These are phyloP conservation scores for Corinectria fuckeliana DNA, from an alignment of 2,329 filamentous ascomycete species.

Conservation along the genomic window DNA sequence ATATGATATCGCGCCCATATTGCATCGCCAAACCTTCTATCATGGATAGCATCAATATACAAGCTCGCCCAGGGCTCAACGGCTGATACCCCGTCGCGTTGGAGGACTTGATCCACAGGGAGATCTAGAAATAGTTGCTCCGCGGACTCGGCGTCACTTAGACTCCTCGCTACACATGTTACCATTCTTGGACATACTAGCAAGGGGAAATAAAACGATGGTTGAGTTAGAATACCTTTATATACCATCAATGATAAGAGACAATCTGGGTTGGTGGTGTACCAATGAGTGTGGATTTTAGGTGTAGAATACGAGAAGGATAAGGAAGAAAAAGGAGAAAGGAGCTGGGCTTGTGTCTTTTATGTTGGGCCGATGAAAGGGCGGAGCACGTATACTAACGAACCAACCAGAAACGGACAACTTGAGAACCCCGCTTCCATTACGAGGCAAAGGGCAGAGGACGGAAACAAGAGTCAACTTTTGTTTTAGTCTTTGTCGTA, in stretches of 20 bases:
- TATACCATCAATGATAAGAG: background rate
- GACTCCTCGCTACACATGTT: background rate
- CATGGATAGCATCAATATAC: constrained; percentile 1
- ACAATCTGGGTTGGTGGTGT: background rate
- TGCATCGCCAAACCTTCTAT: constrained; percentile 3
- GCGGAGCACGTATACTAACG: too few relatives aligned
- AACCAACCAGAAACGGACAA: too few relatives aligned
- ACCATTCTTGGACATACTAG: background rate
- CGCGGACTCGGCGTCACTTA: background rate
- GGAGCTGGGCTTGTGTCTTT: too few relatives aligned
- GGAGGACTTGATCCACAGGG: background rate
- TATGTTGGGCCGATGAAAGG: too few relatives aligned
- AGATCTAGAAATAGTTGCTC: constrained; percentile 11
- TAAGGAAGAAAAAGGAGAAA: background rate
- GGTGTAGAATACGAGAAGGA: background rate
- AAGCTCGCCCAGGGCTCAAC: constrained; percentile 34
- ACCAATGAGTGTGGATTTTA: background rate
- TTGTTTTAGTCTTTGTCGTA: too few relatives aligned
- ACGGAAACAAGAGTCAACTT: too few relatives aligned
- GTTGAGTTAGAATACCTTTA: background rate
- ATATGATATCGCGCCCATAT: constrained; percentile 9
- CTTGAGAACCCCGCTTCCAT: too few relatives aligned
- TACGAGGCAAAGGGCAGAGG: too few relatives aligned
- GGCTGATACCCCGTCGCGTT: constrained; percentile 38
- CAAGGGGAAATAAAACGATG: background rate